Evolutionary conservation across 2,329 filamentous ascomycete species (phyloP), one percentile per base, ranked within the genome.

Genomic region (Dactylellina cionopaga): DNA sequence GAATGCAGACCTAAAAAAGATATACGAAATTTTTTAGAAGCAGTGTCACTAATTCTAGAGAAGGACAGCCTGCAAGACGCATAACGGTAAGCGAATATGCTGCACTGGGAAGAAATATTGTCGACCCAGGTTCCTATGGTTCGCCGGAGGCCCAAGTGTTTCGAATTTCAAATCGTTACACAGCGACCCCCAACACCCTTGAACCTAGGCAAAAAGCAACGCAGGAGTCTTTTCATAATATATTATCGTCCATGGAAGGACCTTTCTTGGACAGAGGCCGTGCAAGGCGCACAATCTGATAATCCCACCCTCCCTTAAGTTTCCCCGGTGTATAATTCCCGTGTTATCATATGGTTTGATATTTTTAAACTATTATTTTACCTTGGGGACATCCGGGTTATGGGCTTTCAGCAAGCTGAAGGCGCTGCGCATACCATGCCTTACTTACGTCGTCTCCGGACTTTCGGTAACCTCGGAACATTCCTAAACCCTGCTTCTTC

Each of bases 101-200:
- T 39, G 47, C 47, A 35, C 31, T 59, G 43, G 29, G 19, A 55
- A 33, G 13, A 37, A n/a, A 13, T n/a, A 37, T 62, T 29, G 33
- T 47, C 44, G 54, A 59, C 24, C 46, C 54, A 31, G 24, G 35
- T 31, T 43, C 29, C 24, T n/a, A n/a, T n/a, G n/a, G n/a, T 19
- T 15, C 17, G 25, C 15, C 7, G 25, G 25, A 52, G 39, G n/a
- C 35, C 37, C 37, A 54, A 47, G 47, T 27, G 49, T 54, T 54
- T 60, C 58, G 66, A 51, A 71, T 71, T 71, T 71, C 31, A 71
- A 71, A 71, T 71, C 47, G 66, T 71, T 71, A 64, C 58, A 64
- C 58, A 59, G 56, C 58, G 44, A 35, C 27, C 13, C 29, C 43
- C 29, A 51, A 59, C 13, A 63, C 33, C 66, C 66, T 33, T 71